Evolutionary conservation across 139 green algal species (phyloP), one percentile per base, ranked within the genome.

Genomic region (Chlamydomonas eustigma): DNA sequence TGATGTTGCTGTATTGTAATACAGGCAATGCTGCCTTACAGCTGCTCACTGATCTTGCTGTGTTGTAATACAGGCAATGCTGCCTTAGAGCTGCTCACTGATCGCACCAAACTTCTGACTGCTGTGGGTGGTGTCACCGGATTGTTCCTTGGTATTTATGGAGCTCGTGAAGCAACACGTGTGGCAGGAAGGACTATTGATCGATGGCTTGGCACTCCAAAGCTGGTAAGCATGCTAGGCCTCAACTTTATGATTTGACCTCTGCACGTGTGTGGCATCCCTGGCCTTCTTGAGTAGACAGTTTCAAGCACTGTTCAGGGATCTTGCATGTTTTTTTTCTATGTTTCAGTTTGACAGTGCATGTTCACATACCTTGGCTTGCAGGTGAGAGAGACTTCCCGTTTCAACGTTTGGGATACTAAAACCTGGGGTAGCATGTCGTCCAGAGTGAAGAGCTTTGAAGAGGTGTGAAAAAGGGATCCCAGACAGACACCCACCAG

Each of bases 121-220:
- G 63, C 81, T 22, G 77, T 95, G 50, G 92, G 83, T 3, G 92
- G 94, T 5, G 69, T 87, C 18, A 91, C 89, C 2, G 83, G 91
- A 34, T 83, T 97, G 33, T 93, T 92, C 34, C 81, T 94, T 39
- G 94, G 94, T 37, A 80, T 98, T 1, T 98, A 97, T 78, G 84
- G 82, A 2, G 85, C 91, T 2, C 75, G 92, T 1, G 94, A 98
- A 85, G 89, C 85, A 25, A 90, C 90, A 1, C 80, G 88, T 4
- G 88, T 97, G 24, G 88, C 88, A 12, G 92, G 87, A 22, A 87
- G 85, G 34, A 84, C 86, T 0, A 76, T 93, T 33, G 92, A 97
- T 71, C 64, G 85, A 1, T 97, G 91, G 90, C 90, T 97, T 63
- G 90, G 91, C 70, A 96, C 91, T 3, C 93, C 93, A 28, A 88